phyloP scores from a whole-genome alignment of 2,329 filamentous ascomycete genomes.

The Sclerotinia minor region DNA sequence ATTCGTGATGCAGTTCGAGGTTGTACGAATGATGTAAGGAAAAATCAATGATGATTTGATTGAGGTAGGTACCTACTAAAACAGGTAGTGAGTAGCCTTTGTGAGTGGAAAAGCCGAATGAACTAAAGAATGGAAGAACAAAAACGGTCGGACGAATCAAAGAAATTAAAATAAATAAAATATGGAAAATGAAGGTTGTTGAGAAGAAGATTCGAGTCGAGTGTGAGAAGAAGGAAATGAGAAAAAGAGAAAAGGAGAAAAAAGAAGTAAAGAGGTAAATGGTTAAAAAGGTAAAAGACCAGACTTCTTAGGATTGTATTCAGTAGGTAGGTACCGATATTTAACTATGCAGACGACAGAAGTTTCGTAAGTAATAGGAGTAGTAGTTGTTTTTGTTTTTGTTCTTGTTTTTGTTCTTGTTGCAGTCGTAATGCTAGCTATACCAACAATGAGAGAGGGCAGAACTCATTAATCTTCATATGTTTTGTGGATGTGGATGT shows the following conservation, averaged over 20 bases:
- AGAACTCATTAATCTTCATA: not conserved
- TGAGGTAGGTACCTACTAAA: not conserved
- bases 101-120: not conserved
- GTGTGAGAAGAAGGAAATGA: not conserved
- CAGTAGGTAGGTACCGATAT: too few species aligned
- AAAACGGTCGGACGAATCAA: not conserved
- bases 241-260: too few species aligned
- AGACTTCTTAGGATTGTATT: too few species aligned
- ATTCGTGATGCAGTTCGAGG: not conserved
- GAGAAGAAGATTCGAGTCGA: not conserved
- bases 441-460: too few species aligned
- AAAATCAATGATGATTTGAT: not conserved
- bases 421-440: too few species aligned
- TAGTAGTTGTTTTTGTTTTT: too few species aligned
- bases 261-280: not conserved
- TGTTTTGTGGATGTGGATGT: too few species aligned
- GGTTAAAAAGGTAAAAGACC: too few species aligned
- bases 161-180: too few species aligned
- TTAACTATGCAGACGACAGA: too few species aligned
- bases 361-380: too few species aligned
- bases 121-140: not conserved
- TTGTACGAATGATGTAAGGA: slow-evolving; percentile 3
- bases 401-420: too few species aligned
- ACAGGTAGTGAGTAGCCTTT: not conserved
- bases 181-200: not conserved